phyloP scores from a whole-genome alignment of 2,329 filamentous ascomycete species.

The Exutisphaerella laricina region DNA sequence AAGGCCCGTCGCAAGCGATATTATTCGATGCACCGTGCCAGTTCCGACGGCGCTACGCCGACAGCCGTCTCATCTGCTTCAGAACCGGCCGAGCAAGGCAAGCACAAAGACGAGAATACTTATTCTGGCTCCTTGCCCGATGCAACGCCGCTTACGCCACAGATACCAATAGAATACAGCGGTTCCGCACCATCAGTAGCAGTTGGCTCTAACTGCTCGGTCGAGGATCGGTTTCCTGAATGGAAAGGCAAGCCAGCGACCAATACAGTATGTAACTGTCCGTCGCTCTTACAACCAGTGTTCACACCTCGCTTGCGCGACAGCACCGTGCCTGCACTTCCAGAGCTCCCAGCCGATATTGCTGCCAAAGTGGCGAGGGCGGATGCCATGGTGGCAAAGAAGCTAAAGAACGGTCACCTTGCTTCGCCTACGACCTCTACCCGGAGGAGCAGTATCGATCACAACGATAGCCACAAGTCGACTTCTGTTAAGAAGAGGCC shows the following conservation, averaged over 20 bases:
- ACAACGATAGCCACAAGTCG: conserved; percentile 6
- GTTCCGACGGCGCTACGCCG: background rate
- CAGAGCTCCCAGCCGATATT: conserved; percentile 29
- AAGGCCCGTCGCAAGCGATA: conserved; percentile 7
- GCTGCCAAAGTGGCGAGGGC: conserved; percentile 24
- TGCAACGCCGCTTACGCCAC: background rate
- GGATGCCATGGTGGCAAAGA: conserved; percentile 27
- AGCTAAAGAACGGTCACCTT: conserved; percentile 18
- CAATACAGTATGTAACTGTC: background rate
- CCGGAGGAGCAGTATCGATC: conserved; percentile 23
- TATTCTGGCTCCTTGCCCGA: background rate
- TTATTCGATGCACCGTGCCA: conserved; percentile 7
- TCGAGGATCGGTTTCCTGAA: conserved; percentile 28
- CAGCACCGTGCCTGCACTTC: conserved; percentile 27
- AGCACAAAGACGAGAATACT: background rate
- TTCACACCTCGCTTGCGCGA: conserved; percentile 6
- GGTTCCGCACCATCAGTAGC: background rate
- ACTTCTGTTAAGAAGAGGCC: conserved; percentile 4
- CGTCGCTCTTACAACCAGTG: background rate
- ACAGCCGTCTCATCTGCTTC: background rate
- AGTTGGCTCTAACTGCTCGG: conserved; percentile 16
- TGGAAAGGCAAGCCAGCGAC: conserved; percentile 24
- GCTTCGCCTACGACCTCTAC: conserved; percentile 18
- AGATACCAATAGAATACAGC: background rate
- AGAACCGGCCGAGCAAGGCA: background rate